Base-by-base conservation (phyloP, 164 flowering plant genomes). In the Akebia trifoliata region DNA sequence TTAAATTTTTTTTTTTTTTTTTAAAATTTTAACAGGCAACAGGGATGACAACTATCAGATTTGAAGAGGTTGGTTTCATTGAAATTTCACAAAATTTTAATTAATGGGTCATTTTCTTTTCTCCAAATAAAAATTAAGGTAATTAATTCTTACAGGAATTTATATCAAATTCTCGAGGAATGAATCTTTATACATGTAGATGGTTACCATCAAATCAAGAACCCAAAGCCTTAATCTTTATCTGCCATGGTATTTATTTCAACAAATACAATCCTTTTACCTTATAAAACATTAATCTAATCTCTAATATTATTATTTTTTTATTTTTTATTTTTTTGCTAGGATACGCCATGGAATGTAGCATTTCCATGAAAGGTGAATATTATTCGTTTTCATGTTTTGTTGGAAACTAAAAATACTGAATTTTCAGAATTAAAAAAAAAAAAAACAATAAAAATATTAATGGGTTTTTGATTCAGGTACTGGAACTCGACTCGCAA, bases 291-390 rank as follows among this genome's bases (percentile, higher is more conserved):
- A n/a, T n/a, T n/a, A n/a, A n/a, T n/a, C n/a, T n/a, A n/a, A n/a
- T n/a, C n/a, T n/a, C n/a, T n/a, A 11, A 48, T 30, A 20, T 8
- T 45, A 20, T 0, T 9, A 21, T 15, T 22, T 8, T 8, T 28
- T 6, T 20, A 31, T 14, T 17, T 8, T 34, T 17, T 20, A 21
- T 12, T 21, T 29, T 39, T 15, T 46, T 34, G 12, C 21, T 48
- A 63, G 97, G 97, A 0, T 91, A 91, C 44, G 96, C 84, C 68
- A 79, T 88, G 88, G 97, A 91, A 52, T 81, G 83, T 72, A 81
- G 88, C 74, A 77, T 82, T 69, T 71, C 85, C 50, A 87, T 87
- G 96, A 72, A 72, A 67, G 93, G 97, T 81, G 14, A n/a, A n/a
- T 34, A 58, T 51, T 29, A 40, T 37, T n/a, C n/a, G n/a, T n/a